Evolutionary conservation across 2,329 filamentous ascomycete genomes (phyloP).

Genomic region (Microsporum ferrugineum): DNA sequence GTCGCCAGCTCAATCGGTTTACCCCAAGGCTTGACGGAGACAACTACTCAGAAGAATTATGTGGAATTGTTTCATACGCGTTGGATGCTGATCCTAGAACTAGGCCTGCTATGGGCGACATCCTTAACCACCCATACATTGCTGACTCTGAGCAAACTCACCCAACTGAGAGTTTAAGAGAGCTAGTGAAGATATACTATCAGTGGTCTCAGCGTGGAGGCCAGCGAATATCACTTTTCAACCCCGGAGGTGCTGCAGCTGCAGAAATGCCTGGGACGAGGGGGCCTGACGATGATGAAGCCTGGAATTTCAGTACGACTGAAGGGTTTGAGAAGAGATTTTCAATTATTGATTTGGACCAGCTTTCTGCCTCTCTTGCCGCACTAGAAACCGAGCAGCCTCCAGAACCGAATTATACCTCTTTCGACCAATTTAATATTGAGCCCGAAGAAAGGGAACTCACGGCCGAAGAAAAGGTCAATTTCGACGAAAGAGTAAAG

Average conservation of each 20-base stretch:
- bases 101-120: conserved; percentile 37
- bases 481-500: conserved; percentile 47
- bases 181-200: conserved; percentile 39
- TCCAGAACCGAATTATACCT: conserved; percentile 13
- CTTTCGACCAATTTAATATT: conserved; percentile 17
- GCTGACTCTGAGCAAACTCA: conserved; percentile 32
- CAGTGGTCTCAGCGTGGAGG: conserved; percentile 39
- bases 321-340: conserved; percentile 47
- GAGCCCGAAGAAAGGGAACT: conserved; percentile 24
- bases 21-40: conserved; percentile 34
- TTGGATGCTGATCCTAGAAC: conserved; percentile 34
- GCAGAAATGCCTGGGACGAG: conserved; percentile 39
- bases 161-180: conserved; percentile 34
- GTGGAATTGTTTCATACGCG: conserved; percentile 35
- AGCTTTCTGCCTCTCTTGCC: conserved; percentile 37
- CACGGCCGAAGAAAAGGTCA: conserved; percentile 37
- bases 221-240: conserved; percentile 47
- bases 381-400: conserved; percentile 27
- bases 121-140: conserved; percentile 38
- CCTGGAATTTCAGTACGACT: conserved; percentile 56
- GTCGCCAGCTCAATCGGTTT: conserved; percentile 33
- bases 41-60: conserved; percentile 34
- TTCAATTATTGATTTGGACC: conserved; percentile 36
- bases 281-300: conserved; percentile 37
- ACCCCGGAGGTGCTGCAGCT: conserved; percentile 46